Evolutionary conservation across 2,329 filamentous ascomycete species (phyloP).

Genomic region (Aschersonia sp.): DNA sequence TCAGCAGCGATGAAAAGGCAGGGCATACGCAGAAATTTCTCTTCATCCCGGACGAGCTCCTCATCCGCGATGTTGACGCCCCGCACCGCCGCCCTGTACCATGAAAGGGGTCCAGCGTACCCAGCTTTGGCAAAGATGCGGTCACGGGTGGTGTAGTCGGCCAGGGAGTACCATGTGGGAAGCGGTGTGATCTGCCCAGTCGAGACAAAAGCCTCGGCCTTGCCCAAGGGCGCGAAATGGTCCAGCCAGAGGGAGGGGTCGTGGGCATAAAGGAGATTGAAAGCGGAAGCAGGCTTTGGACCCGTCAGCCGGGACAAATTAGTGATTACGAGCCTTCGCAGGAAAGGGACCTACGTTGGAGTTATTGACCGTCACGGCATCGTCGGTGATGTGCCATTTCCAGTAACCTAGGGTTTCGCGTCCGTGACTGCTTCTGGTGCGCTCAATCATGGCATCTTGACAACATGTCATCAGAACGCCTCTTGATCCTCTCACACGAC

Average conservation of each 20-base stretch:
- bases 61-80: background rate
- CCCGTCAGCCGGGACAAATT: background rate
- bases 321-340: too few relatives aligned
- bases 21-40: background rate
- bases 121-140: background rate
- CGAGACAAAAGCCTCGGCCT: background rate
- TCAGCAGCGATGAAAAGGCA: background rate
- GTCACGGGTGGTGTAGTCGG: background rate
- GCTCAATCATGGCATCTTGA: background rate
- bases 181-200: background rate
- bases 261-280: background rate
- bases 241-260: background rate
- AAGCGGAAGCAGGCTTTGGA: background rate
- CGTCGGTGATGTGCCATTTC: background rate
- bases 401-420: background rate
- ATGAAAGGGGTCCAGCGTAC: background rate
- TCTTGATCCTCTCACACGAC: too few relatives aligned
- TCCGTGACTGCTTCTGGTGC: too few relatives aligned
- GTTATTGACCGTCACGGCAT: background rate
- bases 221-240: background rate
- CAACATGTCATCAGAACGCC: background rate
- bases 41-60: background rate
- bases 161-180: background rate
- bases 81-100: background rate
- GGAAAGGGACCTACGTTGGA: background rate